Base-by-base conservation (phyloP, 371 early-diverging fungal genomes). In the Mucor plumbeus region DNA sequence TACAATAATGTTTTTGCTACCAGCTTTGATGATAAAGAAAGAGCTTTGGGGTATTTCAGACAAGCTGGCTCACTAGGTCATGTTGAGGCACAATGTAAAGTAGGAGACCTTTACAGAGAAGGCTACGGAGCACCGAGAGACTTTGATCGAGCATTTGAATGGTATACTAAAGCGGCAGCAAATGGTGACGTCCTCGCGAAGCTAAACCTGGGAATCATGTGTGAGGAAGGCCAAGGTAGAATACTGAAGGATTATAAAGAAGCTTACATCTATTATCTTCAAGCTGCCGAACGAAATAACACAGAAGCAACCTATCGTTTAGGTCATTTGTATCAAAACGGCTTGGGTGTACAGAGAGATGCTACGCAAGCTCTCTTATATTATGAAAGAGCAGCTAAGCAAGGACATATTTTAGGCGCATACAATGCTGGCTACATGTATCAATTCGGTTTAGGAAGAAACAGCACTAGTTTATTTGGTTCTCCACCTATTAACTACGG, bases 381-480 rank as follows among this genome's bases (percentile, higher is more conserved):
- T 34, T 31, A 35, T 50, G 48, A 59, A 36, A 38, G 38, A 39
- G 59, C 65, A 7, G 48, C 59, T 14, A 38, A 38, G n/a, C 19
- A 62, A 21, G 58, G 58, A 1, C 60, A 64, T 10, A 13, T 40
- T 4, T 39, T 57, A 17, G 64, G 58, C 36, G 26, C 60, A 17
- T 64, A 40, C 19, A 57, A 57, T n/a, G 21, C 57, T 1, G 64
- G 43, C 8, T 35, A 11, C 1, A 41, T 67, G 43, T 63, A 67
- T 54, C 59, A 59, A 48, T 48, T 38, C 14, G 65, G 65, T 0
- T 35, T 57, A 13, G 31, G 59, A 9, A 17, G 8, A 8, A 33
- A n/a, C 5, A 15, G 7, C 0, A 9, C 21, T 8, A 50, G 13
- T 50, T 19, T 50, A 10, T 50, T 50, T 26, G 0, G 9, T 8